Evolutionary conservation across 1,139 yeast species (phyloP), one percentile per base, ranked within the genome.

Genomic region (Protomyces arabidopsidicola): DNA sequence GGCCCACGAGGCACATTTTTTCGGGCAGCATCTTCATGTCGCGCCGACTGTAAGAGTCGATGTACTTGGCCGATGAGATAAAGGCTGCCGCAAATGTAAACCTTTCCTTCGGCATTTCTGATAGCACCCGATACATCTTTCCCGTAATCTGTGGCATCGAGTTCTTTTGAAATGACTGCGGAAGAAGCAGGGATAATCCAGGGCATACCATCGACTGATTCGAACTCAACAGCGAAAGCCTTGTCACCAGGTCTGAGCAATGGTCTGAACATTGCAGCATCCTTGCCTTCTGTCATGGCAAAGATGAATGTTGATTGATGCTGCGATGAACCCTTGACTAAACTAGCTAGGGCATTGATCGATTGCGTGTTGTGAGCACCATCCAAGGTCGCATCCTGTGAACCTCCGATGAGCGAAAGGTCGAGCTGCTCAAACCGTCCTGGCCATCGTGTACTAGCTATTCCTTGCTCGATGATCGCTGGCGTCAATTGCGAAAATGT

Each of bases 321-420:
- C 9, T 72, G 66, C 10, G 10, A 20, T 20, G 16, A 14, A 8
- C 18, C 31, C 16, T 20, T 35, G 10, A 60, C 35, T 5, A 53
- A 34, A n/a, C 34, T 2, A 22, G 24, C 39, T 1, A 64, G 35
- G 2, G 60, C 57, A 8, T 34, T 55, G n/a, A 61, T 45, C 10
- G 97, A 88, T 71, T 93, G 98, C 52, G 82, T 77, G 0, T 98
- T 95, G 71, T 95, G 99, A 0, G 98, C 98, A 45, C 99, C 99
- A 75, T 95, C 99, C 14, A 93, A 77, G 69, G 78, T 84, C 95
- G 97, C 91, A n/a, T 82, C 81, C n/a, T n/a, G 42, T 9, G 53
- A 16, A 2, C 60, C 63, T 5, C 59, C 63, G 42, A 87, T 74
- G 2, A 77, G 78, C 52, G 76, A 81, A 53, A 80, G 79, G 4